Percentiles rank a stretch among this genome's conserved stretches.
These are phyloP conservation scores for Phytophthora syringae DNA, from an alignment of 352 stramenopile genomes.

Conservation along the genomic window DNA sequence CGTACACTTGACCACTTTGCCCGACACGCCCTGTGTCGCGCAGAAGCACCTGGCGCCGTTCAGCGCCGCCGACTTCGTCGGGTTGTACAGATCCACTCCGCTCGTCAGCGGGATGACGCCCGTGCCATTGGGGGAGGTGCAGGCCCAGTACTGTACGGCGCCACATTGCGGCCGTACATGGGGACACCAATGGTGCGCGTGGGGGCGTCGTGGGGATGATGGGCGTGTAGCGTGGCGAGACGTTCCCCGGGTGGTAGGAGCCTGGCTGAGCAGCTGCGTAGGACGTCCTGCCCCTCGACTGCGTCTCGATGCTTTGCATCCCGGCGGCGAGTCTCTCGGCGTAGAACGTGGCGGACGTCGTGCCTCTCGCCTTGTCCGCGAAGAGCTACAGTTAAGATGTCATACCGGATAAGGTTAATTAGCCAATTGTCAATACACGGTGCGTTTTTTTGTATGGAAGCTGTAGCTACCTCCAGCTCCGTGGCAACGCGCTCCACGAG, in stretches of 20 bases:
- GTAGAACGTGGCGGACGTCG: slow-evolving; percentile 62
- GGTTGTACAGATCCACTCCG: slow-evolving; percentile 45
- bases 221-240: slow-evolving; percentile 11
- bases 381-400: slow-evolving; percentile 41
- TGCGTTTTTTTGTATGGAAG: neutral
- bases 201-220: slow-evolving; percentile 18
- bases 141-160: slow-evolving; percentile 12
- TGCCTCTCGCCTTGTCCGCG: slow-evolving; percentile 55
- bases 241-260: slow-evolving; percentile 6
- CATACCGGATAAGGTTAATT: no score
- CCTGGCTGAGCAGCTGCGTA: neutral
- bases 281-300: slow-evolving; percentile 30
- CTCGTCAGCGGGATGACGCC: slow-evolving; percentile 32
- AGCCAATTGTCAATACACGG: no score
- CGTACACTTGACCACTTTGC: slow-evolving; percentile 58
- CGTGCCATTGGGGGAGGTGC: slow-evolving; percentile 8
- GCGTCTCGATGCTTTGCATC: slow-evolving; percentile 59
- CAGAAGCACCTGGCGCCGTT: slow-evolving; percentile 74
- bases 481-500: slow-evolving; percentile 77
- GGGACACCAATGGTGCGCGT: slow-evolving; percentile 20
- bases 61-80: slow-evolving; percentile 37
- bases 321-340: slow-evolving; percentile 53
- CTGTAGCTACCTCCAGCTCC: slow-evolving; percentile 64
- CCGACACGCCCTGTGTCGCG: slow-evolving; percentile 27
- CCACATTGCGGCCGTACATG: slow-evolving; percentile 16